These are phyloP conservation scores for Diaporthe ampelina DNA, from an alignment of 2,329 filamentous ascomycete species.

Conservation along the genomic window DNA sequence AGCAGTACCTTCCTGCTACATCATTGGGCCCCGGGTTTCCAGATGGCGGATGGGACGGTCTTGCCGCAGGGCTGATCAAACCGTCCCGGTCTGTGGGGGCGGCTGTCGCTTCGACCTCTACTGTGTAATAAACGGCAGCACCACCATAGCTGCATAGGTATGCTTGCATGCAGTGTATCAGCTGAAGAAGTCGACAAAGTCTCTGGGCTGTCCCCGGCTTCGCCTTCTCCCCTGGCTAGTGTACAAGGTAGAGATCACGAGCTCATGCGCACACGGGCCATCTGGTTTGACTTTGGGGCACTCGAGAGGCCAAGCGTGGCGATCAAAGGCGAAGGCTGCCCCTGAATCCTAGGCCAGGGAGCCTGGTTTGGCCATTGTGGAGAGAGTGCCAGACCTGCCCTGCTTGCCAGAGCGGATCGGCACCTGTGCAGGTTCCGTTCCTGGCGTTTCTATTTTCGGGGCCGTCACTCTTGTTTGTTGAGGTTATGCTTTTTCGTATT, in stretches of 20 bases:
- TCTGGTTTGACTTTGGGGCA: constrained; percentile 17
- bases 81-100: constrained; percentile 29
- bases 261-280: constrained; percentile 6
- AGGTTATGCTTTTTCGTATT: constrained; percentile 25
- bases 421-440: constrained; percentile 13
- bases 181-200: constrained; percentile 11
- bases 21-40: constrained; percentile 3
- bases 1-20: not conserved
- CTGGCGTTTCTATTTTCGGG: constrained; percentile 24
- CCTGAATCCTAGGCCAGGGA: constrained; percentile 22
- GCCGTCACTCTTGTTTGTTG: constrained; percentile 12
- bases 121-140: not conserved
- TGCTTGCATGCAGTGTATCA: not conserved
- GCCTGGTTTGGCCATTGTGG: constrained; percentile 14
- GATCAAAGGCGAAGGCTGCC: constrained; percentile 27
- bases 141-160: not conserved
- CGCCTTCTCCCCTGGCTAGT: not conserved
- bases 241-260: not conserved
- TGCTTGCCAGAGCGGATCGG: not conserved
- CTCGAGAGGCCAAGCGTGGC: constrained; percentile 22
- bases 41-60: constrained; percentile 19
- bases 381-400: constrained; percentile 9
- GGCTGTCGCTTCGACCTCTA: constrained; percentile 1
- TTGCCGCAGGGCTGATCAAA: constrained; percentile 34
- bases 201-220: not conserved